phyloP scores from a whole-genome alignment of 371 early-diverging fungal genomes.

The Mucor circinelloides region DNA sequence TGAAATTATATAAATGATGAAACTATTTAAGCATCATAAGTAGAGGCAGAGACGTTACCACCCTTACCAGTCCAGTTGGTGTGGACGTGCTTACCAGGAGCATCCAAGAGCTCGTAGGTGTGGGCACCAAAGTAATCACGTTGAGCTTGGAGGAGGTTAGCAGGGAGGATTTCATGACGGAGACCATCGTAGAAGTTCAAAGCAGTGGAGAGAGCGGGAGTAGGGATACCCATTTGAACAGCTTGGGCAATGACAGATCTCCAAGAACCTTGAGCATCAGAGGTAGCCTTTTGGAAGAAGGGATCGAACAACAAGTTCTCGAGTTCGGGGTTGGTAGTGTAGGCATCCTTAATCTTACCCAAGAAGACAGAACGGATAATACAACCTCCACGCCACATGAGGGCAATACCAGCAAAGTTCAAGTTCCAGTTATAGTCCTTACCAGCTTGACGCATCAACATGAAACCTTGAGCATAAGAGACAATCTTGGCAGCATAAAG shows the following conservation, averaged over 20 bases:
- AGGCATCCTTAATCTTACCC: conserved; percentile 95
- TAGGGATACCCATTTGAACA: conserved; percentile 85
- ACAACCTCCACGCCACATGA: conserved; percentile 99
- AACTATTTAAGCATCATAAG: conserved; percentile 39
- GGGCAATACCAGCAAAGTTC: conserved; percentile 94
- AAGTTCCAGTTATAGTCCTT: conserved; percentile 93
- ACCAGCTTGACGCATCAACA: conserved; percentile 96
- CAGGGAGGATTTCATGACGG: conserved; percentile 86
- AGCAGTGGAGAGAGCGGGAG: conserved; percentile 92
- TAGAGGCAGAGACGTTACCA: conserved; percentile 72
- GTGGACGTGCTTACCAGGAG: conserved; percentile 84
- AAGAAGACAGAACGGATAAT: conserved; percentile 96
- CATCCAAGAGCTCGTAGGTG: conserved; percentile 86
- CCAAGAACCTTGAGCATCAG: conserved; percentile 85
- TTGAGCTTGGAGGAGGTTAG: conserved; percentile 97
- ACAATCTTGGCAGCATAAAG: conserved; percentile 97
- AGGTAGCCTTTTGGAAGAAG: conserved; percentile 92
- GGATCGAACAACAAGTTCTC: conserved; percentile 90
- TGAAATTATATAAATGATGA: background rate
- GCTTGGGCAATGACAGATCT: conserved; percentile 88
- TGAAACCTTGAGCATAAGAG: conserved; percentile 99
- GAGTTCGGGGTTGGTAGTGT: conserved; percentile 82
- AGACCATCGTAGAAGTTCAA: conserved; percentile 97
- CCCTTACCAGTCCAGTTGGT: conserved; percentile 97
- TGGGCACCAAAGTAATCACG: conserved; percentile 99